These are phyloP conservation scores for Chlorociboria aeruginascens DNA, from an alignment of 495 filamentous ascomycete genomes.

Conservation along the genomic window DNA sequence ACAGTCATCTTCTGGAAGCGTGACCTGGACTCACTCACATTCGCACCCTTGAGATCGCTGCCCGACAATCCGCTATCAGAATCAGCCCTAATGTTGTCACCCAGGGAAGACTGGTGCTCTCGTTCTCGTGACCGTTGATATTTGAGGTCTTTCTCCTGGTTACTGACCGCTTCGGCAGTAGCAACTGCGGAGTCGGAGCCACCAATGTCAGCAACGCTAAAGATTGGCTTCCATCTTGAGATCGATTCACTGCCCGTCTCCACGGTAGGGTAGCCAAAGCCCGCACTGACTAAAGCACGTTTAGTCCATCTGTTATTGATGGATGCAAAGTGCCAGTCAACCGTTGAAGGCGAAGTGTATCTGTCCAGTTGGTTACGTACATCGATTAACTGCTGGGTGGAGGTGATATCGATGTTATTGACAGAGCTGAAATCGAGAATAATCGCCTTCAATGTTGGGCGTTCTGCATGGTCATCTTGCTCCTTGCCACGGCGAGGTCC, in stretches of 20 bases:
- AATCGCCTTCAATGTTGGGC: constrained; percentile 77
- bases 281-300: constrained; percentile 79
- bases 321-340: constrained; percentile 93
- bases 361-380: constrained; percentile 94
- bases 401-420: constrained; percentile 93
- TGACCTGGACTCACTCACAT: not conserved
- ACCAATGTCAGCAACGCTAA: constrained; percentile 83
- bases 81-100: constrained; percentile 21
- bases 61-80: constrained; percentile 17
- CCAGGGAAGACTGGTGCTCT: constrained; percentile 10
- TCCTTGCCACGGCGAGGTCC: constrained; percentile 54
- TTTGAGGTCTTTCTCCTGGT: constrained; percentile 39
- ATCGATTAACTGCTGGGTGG: constrained; percentile 89
- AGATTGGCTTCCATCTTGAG: constrained; percentile 88
- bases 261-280: constrained; percentile 76
- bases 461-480: constrained; percentile 33
- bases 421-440: constrained; percentile 94
- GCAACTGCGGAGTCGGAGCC: constrained; percentile 56
- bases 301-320: constrained; percentile 98
- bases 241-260: constrained; percentile 35
- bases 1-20: constrained; percentile 25
- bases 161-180: constrained; percentile 40
- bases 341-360: constrained; percentile 68
- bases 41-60: constrained; percentile 11
- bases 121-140: constrained; percentile 21